Evolutionary conservation across 495 filamentous ascomycete genomes (phyloP).

Genomic region (Aspergillus ellipticus): DNA sequence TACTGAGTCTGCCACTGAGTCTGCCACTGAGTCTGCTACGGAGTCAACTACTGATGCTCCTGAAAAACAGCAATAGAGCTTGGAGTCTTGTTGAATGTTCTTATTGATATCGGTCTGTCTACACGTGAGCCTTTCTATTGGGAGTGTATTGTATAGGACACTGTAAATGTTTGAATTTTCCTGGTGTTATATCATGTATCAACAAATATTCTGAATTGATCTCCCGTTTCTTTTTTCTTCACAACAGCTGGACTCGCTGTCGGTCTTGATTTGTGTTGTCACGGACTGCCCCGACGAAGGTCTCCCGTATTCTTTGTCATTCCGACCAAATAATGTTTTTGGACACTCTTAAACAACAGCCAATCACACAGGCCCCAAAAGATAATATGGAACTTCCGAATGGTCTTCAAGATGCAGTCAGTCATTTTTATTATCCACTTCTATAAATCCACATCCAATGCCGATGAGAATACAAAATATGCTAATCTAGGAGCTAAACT

Average conservation of each 20-base stretch:
- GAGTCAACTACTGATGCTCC: slow-evolving; percentile 15
- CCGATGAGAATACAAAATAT: neutral
- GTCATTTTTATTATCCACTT: neutral
- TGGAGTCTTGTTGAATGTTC: slow-evolving; percentile 7
- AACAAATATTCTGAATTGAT: slow-evolving; percentile 20
- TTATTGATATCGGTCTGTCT: slow-evolving; percentile 17
- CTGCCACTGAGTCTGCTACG: neutral
- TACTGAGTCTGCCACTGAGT: slow-evolving; percentile 18
- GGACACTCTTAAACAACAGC: too few species aligned
- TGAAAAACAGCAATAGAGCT: slow-evolving; percentile 1
- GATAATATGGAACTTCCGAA: too few species aligned
- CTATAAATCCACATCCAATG: neutral
- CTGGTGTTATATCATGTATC: slow-evolving; percentile 26
- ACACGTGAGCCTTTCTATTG: slow-evolving; percentile 9
- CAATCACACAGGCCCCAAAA: too few species aligned
- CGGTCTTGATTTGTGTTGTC: too few species aligned
- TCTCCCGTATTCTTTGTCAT: too few species aligned
- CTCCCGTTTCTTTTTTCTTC: slow-evolving; percentile 23
- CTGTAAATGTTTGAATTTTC: slow-evolving; percentile 26
- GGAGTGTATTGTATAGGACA: slow-evolving; percentile 39
- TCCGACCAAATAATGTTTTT: too few species aligned
- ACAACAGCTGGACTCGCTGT: too few species aligned
- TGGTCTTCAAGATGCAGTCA: too few species aligned
- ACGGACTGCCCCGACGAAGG: too few species aligned
- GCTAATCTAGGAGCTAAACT: neutral